Evolutionary conservation across 441 rosid species (phyloP).

Genomic region (Jatropha multifida): DNA sequence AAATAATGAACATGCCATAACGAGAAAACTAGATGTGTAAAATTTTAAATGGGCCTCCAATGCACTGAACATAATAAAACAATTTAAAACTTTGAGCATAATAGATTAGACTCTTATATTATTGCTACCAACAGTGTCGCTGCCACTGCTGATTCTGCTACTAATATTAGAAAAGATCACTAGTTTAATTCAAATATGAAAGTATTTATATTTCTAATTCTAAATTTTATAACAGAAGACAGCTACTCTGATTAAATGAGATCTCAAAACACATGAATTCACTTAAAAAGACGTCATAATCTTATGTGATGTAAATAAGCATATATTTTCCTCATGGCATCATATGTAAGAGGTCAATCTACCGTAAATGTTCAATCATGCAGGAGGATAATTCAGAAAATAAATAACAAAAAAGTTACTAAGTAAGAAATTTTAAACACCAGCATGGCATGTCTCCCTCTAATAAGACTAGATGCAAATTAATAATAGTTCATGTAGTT

Average conservation of each 20-base stretch:
- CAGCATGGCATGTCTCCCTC: background rate
- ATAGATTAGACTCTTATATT: background rate
- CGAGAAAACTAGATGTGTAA: too few species aligned
- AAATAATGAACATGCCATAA: too few species aligned
- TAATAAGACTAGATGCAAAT: background rate
- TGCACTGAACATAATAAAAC: too few species aligned
- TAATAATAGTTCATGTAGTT: background rate
- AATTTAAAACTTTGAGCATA: background rate
- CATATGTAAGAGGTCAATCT: too few species aligned
- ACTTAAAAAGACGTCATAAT: too few species aligned
- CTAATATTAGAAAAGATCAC: background rate
- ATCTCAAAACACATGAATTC: background rate
- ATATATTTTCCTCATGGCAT: background rate
- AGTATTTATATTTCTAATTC: too few species aligned
- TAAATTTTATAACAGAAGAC: too few species aligned
- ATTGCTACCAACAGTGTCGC: background rate
- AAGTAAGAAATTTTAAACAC: background rate
- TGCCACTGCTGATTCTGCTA: background rate
- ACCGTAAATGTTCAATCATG: too few species aligned
- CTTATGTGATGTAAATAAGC: background rate
- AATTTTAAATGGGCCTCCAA: background rate
- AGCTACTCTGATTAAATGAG: background rate
- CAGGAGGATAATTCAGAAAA: too few species aligned
- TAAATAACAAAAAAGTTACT: too few species aligned
- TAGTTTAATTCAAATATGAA: background rate